Base-by-base conservation (phyloP, 495 filamentous ascomycete genomes). In the Cryomyces antarcticus region DNA sequence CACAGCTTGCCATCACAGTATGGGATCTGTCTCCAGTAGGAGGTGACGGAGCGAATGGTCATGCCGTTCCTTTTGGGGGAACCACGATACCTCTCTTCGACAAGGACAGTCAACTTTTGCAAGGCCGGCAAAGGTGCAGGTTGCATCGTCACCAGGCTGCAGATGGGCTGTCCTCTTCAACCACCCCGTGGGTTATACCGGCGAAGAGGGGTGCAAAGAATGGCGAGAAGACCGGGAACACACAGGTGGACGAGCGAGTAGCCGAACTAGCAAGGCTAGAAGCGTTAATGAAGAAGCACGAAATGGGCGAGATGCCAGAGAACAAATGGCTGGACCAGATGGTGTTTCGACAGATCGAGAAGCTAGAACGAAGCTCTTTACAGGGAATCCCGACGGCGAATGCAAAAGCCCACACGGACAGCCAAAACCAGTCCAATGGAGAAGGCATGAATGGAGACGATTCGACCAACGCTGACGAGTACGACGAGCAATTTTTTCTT, bases 271-370 rank as follows among this genome's bases (percentile, higher is more conserved):
- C 89, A 46, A 67, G 87, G 11, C 66, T 95, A 36, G 83, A 93
- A 55, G 76, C 74, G 41, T 53, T 95, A 38, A 80, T 99, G 52
- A 99, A 99, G 63, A 92, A 94, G 57, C 92, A 95, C 52, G 89
- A 99, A 56, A 89, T 95, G 77, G 84, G 84, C 24, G 88, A 96
- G 52, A 87, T 99, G 10, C 77, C 81, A 3, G 71, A 82, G 11
- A 78, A 89, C 37, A 85, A 92, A 55, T 96, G 89, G 89, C 71
- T 99, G 41, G 89, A 99, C 55, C 79, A 86, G 48, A 66, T 96
- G 46, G 83, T 93, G 5, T 95, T 93, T 54, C 78, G 85, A 34
- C 77, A 77, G 37, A 67, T 89, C 40, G 85, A 92, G 58, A 85
- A 78, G 62, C 48, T 54, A 5, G 41, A 44, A 42, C 44, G 35